Evolutionary conservation across 495 filamentous ascomycete genomes (phyloP).

Genomic region (Penicillium egyptiacum): DNA sequence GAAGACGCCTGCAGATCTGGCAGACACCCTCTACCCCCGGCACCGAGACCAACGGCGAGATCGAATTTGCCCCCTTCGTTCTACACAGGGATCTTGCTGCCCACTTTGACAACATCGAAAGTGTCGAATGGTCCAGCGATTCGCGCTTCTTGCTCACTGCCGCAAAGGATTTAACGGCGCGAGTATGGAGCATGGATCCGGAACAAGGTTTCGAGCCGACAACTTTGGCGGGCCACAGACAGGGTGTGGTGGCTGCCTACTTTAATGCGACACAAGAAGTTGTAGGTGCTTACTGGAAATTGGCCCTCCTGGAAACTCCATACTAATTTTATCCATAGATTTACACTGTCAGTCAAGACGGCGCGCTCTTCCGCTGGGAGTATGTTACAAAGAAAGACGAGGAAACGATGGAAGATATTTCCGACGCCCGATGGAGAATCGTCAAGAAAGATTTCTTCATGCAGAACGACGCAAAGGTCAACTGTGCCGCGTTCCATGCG

Average conservation of each 20-base stretch:
- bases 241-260: conserved; percentile 82
- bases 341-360: conserved; percentile 70
- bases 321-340: conserved; percentile 58
- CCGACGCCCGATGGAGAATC: conserved; percentile 79
- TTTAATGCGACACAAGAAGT: conserved; percentile 91
- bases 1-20: conserved; percentile 88
- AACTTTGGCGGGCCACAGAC: conserved; percentile 82
- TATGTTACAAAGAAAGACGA: conserved; percentile 56
- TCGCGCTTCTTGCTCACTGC: conserved; percentile 91
- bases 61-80: conserved; percentile 94
- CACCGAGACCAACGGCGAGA: conserved; percentile 69
- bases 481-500: conserved; percentile 83
- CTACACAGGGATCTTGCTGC: conserved; percentile 80
- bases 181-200: conserved; percentile 89
- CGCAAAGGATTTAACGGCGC: conserved; percentile 85
- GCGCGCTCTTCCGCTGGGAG: conserved; percentile 65
- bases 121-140: conserved; percentile 91
- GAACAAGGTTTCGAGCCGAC: conserved; percentile 89
- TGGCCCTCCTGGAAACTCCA: conserved; percentile 46
- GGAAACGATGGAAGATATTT: conserved; percentile 59
- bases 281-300: conserved; percentile 37
- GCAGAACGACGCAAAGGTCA: conserved; percentile 84
- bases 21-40: conserved; percentile 88
- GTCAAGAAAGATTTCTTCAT: conserved; percentile 85
- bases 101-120: conserved; percentile 82